Percentiles rank a stretch among this genome's conserved stretches.
Evolutionary conservation across 345 rosid species (phyloP).

Genomic region (Eucalyptus cloeziana): DNA sequence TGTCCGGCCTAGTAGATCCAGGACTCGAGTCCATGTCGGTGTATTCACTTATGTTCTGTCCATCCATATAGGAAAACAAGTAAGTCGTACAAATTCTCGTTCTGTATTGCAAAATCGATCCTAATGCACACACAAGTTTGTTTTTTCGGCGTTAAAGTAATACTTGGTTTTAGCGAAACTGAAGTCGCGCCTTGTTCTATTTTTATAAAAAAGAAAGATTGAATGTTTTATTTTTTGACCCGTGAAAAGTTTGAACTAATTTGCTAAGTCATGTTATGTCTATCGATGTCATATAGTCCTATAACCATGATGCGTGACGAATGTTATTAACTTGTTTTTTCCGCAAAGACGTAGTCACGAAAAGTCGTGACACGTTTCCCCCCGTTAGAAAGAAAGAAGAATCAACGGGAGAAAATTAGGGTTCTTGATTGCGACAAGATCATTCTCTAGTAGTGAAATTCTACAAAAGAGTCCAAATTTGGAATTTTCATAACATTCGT

Average conservation of each 20-base stretch:
- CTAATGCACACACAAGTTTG: too few species aligned
- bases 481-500: neutral
- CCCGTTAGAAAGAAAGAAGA: neutral
- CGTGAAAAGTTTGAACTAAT: neutral
- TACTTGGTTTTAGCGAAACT: rapidly evolving
- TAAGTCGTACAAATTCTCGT: too few species aligned
- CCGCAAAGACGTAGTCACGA: neutral
- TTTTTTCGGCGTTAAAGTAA: neutral
- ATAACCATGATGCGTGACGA: neutral
- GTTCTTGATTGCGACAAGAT: neutral
- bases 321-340: neutral
- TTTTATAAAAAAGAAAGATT: neutral
- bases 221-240: neutral
- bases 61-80: too few species aligned
- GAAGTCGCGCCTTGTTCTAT: neutral
- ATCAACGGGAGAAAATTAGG: neutral
- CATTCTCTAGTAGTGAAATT: neutral
- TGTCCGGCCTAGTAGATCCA: too few species aligned
- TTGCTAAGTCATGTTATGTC: neutral
- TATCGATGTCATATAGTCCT: neutral
- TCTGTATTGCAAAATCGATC: too few species aligned
- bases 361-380: neutral
- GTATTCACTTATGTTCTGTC: too few species aligned
- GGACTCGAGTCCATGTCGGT: too few species aligned
- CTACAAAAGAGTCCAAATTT: neutral